A percentile compares a stretch with the other conserved stretches of the same genome.
These are phyloP conservation scores for Hypoxylon sp. DNA, from an alignment of 2,329 filamentous ascomycete genomes.

Conservation along the genomic window DNA sequence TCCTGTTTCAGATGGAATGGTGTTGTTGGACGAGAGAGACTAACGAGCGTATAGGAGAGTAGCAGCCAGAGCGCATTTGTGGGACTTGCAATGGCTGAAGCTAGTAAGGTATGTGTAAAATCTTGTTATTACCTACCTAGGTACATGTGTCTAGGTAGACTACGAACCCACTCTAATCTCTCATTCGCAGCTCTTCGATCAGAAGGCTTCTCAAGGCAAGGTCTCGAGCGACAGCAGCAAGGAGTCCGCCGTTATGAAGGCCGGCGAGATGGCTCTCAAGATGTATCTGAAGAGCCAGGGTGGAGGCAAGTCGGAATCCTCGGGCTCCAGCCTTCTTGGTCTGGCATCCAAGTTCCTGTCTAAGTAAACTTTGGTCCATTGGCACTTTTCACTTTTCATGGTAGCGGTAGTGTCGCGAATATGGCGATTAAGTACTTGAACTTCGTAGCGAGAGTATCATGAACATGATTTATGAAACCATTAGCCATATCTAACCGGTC, in stretches of 20 bases:
- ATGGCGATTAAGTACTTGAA: neutral
- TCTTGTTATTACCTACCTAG: constrained; percentile 7
- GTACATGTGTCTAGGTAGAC: too few species aligned
- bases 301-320: constrained; percentile 50
- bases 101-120: constrained; percentile 73
- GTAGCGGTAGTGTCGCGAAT: neutral
- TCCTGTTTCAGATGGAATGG: neutral
- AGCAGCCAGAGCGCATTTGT: constrained; percentile 84
- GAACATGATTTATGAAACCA: neutral
- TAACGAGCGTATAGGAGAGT: constrained; percentile 51
- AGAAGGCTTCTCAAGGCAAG: constrained; percentile 68
- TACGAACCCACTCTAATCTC: constrained; percentile 12
- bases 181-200: constrained; percentile 68
- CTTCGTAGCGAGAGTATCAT: neutral
- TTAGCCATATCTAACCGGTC: constrained; percentile 8
- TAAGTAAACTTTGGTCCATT: neutral
- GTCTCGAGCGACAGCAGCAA: constrained; percentile 76
- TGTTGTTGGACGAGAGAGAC: constrained; percentile 38
- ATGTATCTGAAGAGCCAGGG: constrained; percentile 88
- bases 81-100: constrained; percentile 89
- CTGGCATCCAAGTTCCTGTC: constrained; percentile 55
- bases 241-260: constrained; percentile 82
- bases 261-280: constrained; percentile 89
- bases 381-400: neutral
- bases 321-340: constrained; percentile 48